phyloP scores from a whole-genome alignment of 1,284 basidiomycete genomes.

The Papiliotrema flavescens region DNA sequence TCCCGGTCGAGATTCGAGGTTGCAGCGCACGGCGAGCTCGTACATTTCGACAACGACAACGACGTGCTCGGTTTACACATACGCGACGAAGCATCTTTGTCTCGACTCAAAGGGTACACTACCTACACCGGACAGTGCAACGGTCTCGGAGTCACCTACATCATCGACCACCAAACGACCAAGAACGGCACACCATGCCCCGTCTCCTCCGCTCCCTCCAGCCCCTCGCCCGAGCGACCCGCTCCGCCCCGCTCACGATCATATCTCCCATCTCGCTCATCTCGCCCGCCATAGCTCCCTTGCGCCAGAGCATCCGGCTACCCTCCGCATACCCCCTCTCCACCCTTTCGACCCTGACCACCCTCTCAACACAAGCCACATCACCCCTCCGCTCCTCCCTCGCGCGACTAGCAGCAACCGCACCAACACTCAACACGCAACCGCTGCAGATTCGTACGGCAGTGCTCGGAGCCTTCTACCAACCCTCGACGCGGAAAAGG shows the following conservation, averaged over 20 bases:
- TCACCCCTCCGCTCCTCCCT: constrained; percentile 13
- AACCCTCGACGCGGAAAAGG: constrained; percentile 79
- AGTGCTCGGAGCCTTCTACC: constrained; percentile 67
- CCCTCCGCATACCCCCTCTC: not conserved
- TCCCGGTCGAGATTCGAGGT: not conserved
- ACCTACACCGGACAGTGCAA: too few species aligned
- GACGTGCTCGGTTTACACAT: not conserved
- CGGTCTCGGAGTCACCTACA: not conserved
- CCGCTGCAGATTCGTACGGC: constrained; percentile 24
- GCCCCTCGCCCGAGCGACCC: not conserved
- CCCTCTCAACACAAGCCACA: constrained; percentile 1
- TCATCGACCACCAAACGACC: not conserved
- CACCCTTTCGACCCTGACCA: not conserved
- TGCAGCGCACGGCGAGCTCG: not conserved
- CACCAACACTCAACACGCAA: not conserved
- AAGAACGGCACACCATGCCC: constrained; percentile 8
- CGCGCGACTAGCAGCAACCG: not conserved
- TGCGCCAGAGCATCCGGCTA: not conserved
- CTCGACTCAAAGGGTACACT: too few species aligned
- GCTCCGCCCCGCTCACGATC: constrained; percentile 1
- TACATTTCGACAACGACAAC: not conserved
- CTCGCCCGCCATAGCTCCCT: constrained; percentile 1
- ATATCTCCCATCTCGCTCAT: not conserved
- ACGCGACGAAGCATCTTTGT: too few species aligned
- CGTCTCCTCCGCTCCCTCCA: constrained; percentile 8